Evolutionary conservation across 2,329 filamentous ascomycete species (phyloP).

Genomic region (Cordyceps cateniannulata): DNA sequence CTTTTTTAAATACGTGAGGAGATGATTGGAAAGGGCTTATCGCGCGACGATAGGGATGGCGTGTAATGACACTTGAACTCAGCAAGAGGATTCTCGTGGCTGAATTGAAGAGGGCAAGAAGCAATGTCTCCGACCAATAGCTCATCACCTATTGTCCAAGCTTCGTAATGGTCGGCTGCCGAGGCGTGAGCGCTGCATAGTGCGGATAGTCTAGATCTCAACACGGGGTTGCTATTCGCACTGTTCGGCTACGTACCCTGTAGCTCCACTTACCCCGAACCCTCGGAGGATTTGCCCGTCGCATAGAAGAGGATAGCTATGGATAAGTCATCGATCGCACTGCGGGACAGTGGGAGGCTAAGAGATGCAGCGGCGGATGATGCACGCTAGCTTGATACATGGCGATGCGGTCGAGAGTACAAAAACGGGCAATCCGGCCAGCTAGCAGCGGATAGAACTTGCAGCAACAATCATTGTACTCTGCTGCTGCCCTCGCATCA

Average conservation of each 20-base stretch:
- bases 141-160: neutral
- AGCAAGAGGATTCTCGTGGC: neutral
- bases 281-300: neutral
- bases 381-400: neutral
- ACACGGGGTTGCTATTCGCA: neutral
- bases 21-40: neutral
- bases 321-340: neutral
- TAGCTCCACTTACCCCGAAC: neutral
- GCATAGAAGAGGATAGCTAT: constrained; percentile 1
- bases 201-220: neutral
- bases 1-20: neutral
- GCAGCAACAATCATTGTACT: no score
- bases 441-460: no score
- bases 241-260: constrained; percentile 13
- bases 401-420: neutral
- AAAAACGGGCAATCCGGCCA: constrained; percentile 2
- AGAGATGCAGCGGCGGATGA: neutral
- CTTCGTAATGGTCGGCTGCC: neutral
- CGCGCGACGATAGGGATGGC: neutral
- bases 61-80: neutral
- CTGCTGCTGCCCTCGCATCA: neutral
- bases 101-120: neutral
- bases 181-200: neutral
- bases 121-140: neutral
- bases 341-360: neutral